Evolutionary conservation across 169 alveolate genomes (phyloP).

Genomic region (Toxoplasma gondii): DNA sequence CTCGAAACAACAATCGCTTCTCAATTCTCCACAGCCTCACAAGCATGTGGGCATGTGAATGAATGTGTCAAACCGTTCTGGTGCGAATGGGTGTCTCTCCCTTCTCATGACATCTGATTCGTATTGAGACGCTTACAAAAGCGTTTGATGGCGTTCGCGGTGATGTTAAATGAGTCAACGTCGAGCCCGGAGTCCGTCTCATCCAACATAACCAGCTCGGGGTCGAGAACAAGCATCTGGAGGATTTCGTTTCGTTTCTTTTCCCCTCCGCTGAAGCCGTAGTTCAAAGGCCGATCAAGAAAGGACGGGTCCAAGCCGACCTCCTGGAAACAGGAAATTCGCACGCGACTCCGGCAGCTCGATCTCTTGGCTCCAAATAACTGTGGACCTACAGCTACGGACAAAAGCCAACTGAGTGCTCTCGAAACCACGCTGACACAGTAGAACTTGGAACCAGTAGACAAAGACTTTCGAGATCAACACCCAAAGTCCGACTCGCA

Average conservation of each 20-base stretch:
- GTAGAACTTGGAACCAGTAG: too few species aligned
- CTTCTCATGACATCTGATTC: not conserved
- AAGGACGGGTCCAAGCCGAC: slow-evolving; percentile 72
- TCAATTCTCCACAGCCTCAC: not conserved
- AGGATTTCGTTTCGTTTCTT: slow-evolving; percentile 78
- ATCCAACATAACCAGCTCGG: slow-evolving; percentile 74
- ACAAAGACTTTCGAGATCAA: too few species aligned
- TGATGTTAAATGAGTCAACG: slow-evolving; percentile 75
- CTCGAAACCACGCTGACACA: too few species aligned
- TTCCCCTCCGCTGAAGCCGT: slow-evolving; percentile 80
- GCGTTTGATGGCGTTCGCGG: slow-evolving; percentile 69
- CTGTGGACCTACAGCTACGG: too few species aligned
- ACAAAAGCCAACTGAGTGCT: too few species aligned
- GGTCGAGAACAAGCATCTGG: slow-evolving; percentile 75
- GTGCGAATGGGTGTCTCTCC: not conserved
- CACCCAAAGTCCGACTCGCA: too few species aligned
- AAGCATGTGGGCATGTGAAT: not conserved
- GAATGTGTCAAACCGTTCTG: not conserved
- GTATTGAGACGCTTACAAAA: slow-evolving; percentile 49
- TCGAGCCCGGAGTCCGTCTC: slow-evolving; percentile 80
- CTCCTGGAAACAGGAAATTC: slow-evolving; percentile 56
- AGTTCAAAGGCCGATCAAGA: slow-evolving; percentile 76
- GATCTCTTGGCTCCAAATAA: too few species aligned
- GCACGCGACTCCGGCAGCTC: not conserved
- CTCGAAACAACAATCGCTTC: not conserved